Evolutionary conservation across 2,329 filamentous ascomycete species (phyloP).

Genomic region (Cladosporium sp.): DNA sequence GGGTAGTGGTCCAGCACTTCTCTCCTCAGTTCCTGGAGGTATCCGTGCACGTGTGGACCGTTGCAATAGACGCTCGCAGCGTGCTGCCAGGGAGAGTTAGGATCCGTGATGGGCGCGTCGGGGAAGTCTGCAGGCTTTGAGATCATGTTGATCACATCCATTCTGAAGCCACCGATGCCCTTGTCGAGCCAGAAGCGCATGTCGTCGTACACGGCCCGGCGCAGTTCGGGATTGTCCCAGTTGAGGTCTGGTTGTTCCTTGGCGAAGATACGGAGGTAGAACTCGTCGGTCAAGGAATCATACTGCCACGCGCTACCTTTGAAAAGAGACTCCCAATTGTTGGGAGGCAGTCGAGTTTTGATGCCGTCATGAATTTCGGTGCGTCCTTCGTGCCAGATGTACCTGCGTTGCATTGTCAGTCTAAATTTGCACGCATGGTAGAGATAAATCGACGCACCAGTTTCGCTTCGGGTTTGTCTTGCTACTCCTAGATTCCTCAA

Average conservation of each 20-base stretch:
- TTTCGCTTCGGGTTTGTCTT: constrained; percentile 53
- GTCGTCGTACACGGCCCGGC: constrained; percentile 70
- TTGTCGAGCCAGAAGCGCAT: constrained; percentile 72
- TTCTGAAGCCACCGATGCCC: constrained; percentile 58
- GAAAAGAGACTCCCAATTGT: constrained; percentile 72
- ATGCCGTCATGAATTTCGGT: not conserved
- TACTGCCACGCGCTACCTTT: constrained; percentile 64
- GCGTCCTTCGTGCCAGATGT: constrained; percentile 17
- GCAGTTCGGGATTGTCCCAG: constrained; percentile 72
- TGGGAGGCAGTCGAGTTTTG: constrained; percentile 59
- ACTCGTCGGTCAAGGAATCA: constrained; percentile 71
- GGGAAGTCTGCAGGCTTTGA: constrained; percentile 28
- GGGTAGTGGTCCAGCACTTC: constrained; percentile 47
- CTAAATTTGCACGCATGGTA: not conserved
- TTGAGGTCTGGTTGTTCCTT: constrained; percentile 79
- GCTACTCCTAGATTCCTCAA: constrained; percentile 56
- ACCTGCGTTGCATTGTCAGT: not conserved
- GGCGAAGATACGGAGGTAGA: constrained; percentile 76
- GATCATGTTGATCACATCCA: constrained; percentile 33
- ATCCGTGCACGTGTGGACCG: constrained; percentile 49
- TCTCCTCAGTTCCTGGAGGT: constrained; percentile 44
- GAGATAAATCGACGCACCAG: constrained; percentile 39
- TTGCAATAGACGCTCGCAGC: constrained; percentile 28
- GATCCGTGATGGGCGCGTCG: constrained; percentile 24
- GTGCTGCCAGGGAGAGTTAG: constrained; percentile 23